Percentiles rank a stretch among this genome's conserved stretches.
Conservation (phyloP, 306 rosid species). For the Casuarina equisetifolia region DNA sequence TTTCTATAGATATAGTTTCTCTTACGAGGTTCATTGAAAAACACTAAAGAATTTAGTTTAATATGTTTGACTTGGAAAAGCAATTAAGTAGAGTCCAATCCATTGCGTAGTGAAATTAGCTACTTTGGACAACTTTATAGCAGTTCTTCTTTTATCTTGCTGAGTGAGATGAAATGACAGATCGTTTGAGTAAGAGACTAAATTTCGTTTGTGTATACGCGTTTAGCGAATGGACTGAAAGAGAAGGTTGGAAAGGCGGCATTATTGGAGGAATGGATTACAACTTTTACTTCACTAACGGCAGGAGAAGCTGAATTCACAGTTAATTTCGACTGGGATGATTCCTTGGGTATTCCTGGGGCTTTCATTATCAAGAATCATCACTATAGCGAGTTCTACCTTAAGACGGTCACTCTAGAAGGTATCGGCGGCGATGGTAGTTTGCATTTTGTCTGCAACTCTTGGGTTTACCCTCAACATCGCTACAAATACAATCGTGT, state of each 20-base stretch:
- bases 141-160: neutral
- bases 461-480: slow-evolving; percentile 91
- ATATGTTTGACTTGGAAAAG: neutral
- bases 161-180: neutral
- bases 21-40: too few species aligned
- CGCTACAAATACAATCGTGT: slow-evolving; percentile 64
- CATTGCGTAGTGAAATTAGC: neutral
- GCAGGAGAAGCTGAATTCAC: slow-evolving; percentile 48
- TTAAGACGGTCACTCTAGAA: slow-evolving; percentile 60
- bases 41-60: neutral
- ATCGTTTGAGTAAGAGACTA: neutral
- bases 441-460: slow-evolving; percentile 71
- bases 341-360: slow-evolving; percentile 70
- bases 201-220: neutral
- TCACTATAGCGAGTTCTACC: slow-evolving; percentile 77
- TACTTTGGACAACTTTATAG: neutral
- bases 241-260: slow-evolving; percentile 63
- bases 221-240: slow-evolving; percentile 40
- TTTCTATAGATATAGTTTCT: too few species aligned
- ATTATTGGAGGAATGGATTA: slow-evolving; percentile 66
- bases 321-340: slow-evolving; percentile 69
- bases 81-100: too few species aligned
- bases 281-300: slow-evolving; percentile 42
- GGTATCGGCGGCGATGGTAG: slow-evolving; percentile 64
- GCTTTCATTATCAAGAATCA: slow-evolving; percentile 62